Percentiles rank a stretch among this genome's conserved stretches.
phyloP scores from a whole-genome alignment of 2,329 filamentous ascomycete genomes.

The Colletotrichum falcatum region DNA sequence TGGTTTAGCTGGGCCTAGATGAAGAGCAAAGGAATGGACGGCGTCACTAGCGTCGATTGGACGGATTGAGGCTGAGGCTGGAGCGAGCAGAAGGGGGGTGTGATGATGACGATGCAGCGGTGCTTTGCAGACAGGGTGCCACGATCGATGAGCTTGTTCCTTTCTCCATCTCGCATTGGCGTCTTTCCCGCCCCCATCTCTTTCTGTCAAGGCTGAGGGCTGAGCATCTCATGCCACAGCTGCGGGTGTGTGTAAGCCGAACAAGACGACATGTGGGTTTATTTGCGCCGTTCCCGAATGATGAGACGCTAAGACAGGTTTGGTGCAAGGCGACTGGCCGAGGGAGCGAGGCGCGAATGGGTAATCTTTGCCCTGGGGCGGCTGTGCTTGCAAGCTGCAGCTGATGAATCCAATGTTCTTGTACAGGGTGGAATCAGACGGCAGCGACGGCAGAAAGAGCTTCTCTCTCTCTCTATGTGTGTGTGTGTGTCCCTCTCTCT shows the following conservation, averaged over 20 bases:
- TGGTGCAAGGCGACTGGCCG: conserved; percentile 1
- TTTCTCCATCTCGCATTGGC: background rate
- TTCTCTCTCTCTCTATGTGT: background rate
- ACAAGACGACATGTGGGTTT: background rate
- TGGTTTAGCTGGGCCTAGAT: background rate
- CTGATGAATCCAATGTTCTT: background rate
- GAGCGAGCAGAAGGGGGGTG: background rate
- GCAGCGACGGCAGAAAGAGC: background rate
- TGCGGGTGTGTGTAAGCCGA: background rate
- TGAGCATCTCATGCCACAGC: conserved; percentile 4
- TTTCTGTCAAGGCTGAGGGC: conserved; percentile 31
- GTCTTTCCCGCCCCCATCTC: background rate
- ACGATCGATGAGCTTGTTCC: conserved; percentile 20
- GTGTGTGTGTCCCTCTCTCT: too few species aligned
- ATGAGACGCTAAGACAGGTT: background rate
- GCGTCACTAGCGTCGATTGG: conserved; percentile 21
- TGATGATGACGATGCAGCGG: conserved; percentile 1
- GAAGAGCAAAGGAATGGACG: conserved; percentile 24
- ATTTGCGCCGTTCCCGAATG: conserved; percentile 26
- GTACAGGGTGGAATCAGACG: too few species aligned
- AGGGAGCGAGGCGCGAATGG: conserved; percentile 1
- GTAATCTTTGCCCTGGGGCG: conserved; percentile 7
- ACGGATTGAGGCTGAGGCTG: conserved; percentile 16
- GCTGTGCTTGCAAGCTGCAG: conserved; percentile 3
- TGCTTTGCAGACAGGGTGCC: background rate